Evolutionary conservation across 208 protist species (phyloP), one percentile per base, ranked within the genome.

Genomic region (Tetramitus jugosus): DNA sequence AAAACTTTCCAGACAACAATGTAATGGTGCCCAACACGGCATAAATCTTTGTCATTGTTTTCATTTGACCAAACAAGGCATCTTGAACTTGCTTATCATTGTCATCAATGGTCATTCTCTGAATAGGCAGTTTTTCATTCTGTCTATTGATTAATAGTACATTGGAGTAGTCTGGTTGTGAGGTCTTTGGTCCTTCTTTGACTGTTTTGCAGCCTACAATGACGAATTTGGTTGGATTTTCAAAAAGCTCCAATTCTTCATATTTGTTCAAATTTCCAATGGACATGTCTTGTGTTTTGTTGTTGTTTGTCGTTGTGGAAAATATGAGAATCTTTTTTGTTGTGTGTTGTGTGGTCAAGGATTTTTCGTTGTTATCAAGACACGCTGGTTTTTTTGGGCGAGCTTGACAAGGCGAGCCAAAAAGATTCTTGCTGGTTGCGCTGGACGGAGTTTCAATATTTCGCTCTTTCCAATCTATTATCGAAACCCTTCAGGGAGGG

Each of bases 21-120:
- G 7, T 53, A 33, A 74, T n/a, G 26, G 37, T 39, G n/a, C 67
- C 67, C 6, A 74, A 4, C 46, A 74, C 8, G 53, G 42, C 67
- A 74, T 40, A 74, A 0, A 74, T 74, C 4, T 43, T n/a, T 8
- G 67, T 74, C 67, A 74, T 74, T 33, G 67, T 53, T 37, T 53
- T 74, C 67, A 74, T 74, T 8, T 49, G 46, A 39, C 33, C 53
- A 53, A 74, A 74, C 3, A 74, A 46, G 26, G 39, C 29, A 29
- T 42, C n/a, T n/a, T n/a, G n/a, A n/a, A n/a, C n/a, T n/a, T n/a
- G n/a, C n/a, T n/a, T 37, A 4, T 33, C 49, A 40, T 29, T 6
- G 43, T 49, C 20, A 4, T 29, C 31, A 42, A 49, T n/a, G 17
- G 35, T 10, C 49, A 56, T 20, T 20, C 10, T 10, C 49, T 26